phyloP scores from a whole-genome alignment of 2,329 filamentous ascomycete genomes.

The Aspergillus pseudoterreus region DNA sequence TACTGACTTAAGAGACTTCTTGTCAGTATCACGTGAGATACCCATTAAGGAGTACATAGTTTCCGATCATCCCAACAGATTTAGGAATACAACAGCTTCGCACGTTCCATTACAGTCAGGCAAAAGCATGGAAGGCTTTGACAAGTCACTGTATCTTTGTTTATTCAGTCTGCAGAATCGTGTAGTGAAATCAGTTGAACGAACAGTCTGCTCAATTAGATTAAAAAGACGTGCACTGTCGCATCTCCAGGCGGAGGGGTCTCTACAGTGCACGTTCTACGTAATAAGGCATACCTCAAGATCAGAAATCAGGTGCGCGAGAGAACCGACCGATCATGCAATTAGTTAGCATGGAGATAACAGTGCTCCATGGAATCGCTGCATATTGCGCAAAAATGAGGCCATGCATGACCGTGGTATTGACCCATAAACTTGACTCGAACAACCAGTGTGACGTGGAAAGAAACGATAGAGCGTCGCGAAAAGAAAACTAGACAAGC shows the following conservation, averaged over 20 bases:
- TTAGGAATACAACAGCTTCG: too few relatives aligned
- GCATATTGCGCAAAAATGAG: slow-evolving; percentile 25
- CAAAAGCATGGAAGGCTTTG: too few relatives aligned
- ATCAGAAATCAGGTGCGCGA: neutral
- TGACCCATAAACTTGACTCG: slow-evolving; percentile 16
- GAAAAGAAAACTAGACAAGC: slow-evolving; percentile 10
- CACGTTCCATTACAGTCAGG: too few relatives aligned
- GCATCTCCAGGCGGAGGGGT: neutral
- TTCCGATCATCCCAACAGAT: too few relatives aligned
- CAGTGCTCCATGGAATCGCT: slow-evolving; percentile 31
- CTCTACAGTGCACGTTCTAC: neutral
- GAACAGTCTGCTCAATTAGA: neutral
- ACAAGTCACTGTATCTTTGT: neutral
- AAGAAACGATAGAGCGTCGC: slow-evolving; percentile 12
- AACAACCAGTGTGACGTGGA: slow-evolving; percentile 11
- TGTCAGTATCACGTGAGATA: too few relatives aligned
- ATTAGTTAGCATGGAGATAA: slow-evolving; percentile 28
- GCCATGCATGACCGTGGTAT: slow-evolving; percentile 13
- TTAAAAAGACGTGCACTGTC: neutral
- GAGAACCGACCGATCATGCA: slow-evolving; percentile 23
- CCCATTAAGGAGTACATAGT: too few relatives aligned
- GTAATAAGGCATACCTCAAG: neutral
- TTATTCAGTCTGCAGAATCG: neutral
- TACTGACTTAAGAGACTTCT: slow-evolving; percentile 5
- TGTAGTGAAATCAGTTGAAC: neutral